Base-by-base conservation (phyloP, 2,329 filamentous ascomycete species). In the Xylaria sp. region DNA sequence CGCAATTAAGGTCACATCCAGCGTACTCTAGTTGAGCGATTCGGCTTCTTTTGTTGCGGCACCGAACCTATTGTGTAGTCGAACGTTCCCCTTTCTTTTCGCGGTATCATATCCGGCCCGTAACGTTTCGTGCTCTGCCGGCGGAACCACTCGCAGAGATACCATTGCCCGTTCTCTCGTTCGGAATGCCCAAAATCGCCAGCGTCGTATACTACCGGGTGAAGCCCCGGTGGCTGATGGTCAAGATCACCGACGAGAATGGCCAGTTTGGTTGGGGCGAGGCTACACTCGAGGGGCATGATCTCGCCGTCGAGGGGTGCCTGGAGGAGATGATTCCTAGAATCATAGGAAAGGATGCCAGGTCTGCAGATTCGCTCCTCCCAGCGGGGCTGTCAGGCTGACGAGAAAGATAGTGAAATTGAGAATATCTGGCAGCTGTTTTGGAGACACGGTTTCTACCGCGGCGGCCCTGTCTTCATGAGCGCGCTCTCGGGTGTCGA, bases 391-490 rank as follows among this genome's bases (percentile, higher is more conserved):
- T 23, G 12, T 28, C 5, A 46, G 8, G 39, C 64, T 69, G 41
- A 69, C 46, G 3, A 28, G 28, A 12, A n/a, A 10, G 4, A 56
- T 55, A 92, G 90, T 76, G 89, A 93, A 58, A 94, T 94, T 72
- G 92, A 94, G 77, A 90, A 93, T 71, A 91, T 94, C 67, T 94
- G 92, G 92, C 92, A 94, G 77, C 85, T 87, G 72, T 87, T 88
- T 31, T 94, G 90, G 87, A 86, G 92, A 51, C 83, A 87, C 51
- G 88, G 88, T 0, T 95, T 94, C 79, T 94, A 94, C 79, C 85
- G 92, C 34, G 92, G 92, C 1, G 92, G 92, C 0, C 91, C 92
- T 0, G 92, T 94, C 10, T 90, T 94, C 72, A 94, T 94, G 91
- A 92, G 89, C 73, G 92, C 92, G 0, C 80, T 94, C 18, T 88